Evolutionary conservation across 331 rosid species (phyloP), one percentile per base, ranked within the genome.

Genomic region (Acacia concinna): DNA sequence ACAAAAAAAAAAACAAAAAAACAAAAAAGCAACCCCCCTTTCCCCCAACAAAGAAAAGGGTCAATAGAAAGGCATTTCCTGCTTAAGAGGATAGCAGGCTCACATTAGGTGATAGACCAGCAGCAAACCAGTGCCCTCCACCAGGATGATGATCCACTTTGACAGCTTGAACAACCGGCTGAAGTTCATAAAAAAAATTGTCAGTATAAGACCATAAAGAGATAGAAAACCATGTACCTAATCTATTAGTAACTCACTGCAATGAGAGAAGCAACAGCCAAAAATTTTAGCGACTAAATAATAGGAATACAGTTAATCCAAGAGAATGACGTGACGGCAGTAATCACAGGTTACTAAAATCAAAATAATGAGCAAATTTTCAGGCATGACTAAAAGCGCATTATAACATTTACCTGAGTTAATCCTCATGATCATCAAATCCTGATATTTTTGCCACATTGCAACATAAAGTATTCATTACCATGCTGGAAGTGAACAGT

Each of bases 91-190:
- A 75, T 73, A 81, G 73, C 38, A 81, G 68, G 78, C 96, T 91
- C 89, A 96, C 99, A 77, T 93, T 96, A 8, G 99, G 99, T 66
- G 99, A 96, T 86, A 96, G 89, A 81, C 99, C 99, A 81, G 99
- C 99, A 52, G 98, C 98, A 90, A 96, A 96, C 99, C 99, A 96
- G 84, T 96, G 99, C 64, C 99, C 99, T 78, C 93, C 98, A 80
- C 97, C 99, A 13, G 98, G 98, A 81, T 96, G 97, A 91, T 93
- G 97, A 83, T 93, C 98, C 84, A 96, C 99, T 88, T 89, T 90
- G 65, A 96, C 77, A 78, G 85, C 90, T 81, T 96, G 98, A 81
- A 89, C 89, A 79, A 96, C 99, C n/a, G 95, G 90, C 99, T 96
- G 78, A 56, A 73, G 76, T 73, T 74, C 68, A 76, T 46, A 81